phyloP scores from a whole-genome alignment of 352 stramenopile genomes.

The Phytophthora pseudosyringae region DNA sequence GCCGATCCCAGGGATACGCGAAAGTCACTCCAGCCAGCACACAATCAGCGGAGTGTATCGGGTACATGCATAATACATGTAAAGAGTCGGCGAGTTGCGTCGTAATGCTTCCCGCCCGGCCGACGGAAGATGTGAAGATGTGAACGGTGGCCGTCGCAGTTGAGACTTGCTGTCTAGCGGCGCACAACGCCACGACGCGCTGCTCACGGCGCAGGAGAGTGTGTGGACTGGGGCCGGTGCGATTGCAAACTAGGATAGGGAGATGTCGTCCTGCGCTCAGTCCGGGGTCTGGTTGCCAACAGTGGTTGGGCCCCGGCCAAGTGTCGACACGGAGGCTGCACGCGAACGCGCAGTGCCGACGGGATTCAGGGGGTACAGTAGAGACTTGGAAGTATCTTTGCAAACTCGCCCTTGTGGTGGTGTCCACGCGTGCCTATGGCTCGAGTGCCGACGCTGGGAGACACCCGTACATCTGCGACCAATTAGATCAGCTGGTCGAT shows the following conservation, averaged over 20 bases:
- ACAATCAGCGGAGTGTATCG: too few species aligned
- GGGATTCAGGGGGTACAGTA: constrained; percentile 1
- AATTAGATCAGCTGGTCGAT: constrained; percentile 3
- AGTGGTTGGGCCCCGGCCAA: not conserved
- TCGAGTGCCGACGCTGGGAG: constrained; percentile 1
- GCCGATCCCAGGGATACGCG: not conserved
- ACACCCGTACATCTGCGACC: constrained; percentile 12
- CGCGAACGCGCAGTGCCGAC: constrained; percentile 2
- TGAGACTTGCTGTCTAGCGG: constrained; percentile 19
- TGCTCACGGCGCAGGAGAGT: constrained; percentile 3
- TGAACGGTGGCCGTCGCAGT: constrained; percentile 19
- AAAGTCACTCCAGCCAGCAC: not conserved
- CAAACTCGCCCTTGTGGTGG: not conserved
- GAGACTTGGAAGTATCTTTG: not conserved
- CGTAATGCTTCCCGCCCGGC: constrained; percentile 6
- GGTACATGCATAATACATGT: not conserved
- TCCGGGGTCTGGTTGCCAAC: not conserved
- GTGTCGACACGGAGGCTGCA: not conserved
- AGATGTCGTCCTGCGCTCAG: constrained; percentile 3
- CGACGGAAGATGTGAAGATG: constrained; percentile 29
- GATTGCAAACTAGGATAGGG: constrained; percentile 20
- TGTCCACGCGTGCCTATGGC: not conserved
- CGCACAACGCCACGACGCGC: constrained; percentile 17
- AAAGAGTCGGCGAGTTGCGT: constrained; percentile 5
- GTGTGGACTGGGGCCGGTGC: constrained; percentile 7